Evolutionary conservation across 1,284 basidiomycete genomes (phyloP).

Genomic region (Cryptococcus jaspeensis): DNA sequence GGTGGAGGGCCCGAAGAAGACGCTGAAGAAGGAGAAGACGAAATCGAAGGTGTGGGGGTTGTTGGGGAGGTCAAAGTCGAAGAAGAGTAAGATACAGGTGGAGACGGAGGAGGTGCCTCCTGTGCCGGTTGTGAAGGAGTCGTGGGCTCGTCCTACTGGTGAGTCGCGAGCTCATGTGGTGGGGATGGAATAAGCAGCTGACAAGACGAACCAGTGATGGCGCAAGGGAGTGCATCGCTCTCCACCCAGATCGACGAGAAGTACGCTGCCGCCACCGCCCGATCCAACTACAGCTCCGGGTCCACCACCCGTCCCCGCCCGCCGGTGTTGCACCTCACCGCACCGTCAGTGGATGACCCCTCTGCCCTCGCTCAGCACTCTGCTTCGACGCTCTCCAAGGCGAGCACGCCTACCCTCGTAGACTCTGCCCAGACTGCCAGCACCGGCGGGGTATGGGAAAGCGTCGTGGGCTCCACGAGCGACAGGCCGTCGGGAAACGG

Average conservation of each 20-base stretch:
- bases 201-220: neutral
- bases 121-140: conserved; percentile 1
- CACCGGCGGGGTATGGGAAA: conserved; percentile 19
- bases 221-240: conserved; percentile 2
- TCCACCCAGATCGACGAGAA: conserved; percentile 17
- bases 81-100: conserved; percentile 21
- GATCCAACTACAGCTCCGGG: conserved; percentile 6
- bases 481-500: conserved; percentile 10
- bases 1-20: conserved; percentile 5
- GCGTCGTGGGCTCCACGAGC: conserved; percentile 14
- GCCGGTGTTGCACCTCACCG: conserved; percentile 23
- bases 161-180: neutral
- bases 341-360: conserved; percentile 20
- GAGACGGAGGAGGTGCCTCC: neutral
- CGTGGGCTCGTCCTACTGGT: conserved; percentile 6
- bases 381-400: neutral
- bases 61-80: conserved; percentile 27
- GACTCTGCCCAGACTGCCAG: neutral
- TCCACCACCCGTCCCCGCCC: conserved; percentile 11
- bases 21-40: conserved; percentile 37
- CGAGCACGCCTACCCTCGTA: neutral
- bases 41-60: conserved; percentile 42
- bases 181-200: neutral
- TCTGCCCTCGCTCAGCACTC: neutral
- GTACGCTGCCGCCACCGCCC: conserved; percentile 11